Evolutionary conservation across 352 stramenopile species (phyloP), one percentile per base, ranked within the genome.

Genomic region (Globisporangium emineosum): DNA sequence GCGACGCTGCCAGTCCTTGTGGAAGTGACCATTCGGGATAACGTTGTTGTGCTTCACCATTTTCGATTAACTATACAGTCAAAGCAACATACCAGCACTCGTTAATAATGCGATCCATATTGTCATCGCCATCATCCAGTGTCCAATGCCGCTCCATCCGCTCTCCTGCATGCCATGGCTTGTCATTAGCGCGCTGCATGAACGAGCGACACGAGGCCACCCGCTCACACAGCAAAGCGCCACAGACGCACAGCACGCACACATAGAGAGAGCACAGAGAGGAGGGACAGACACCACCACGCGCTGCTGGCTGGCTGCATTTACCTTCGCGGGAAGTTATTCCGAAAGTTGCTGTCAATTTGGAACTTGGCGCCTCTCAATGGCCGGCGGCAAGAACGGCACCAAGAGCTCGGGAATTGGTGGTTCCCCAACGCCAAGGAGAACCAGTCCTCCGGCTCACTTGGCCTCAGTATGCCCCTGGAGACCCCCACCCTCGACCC

Each of bases 31-130:
- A 85, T 99, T 99, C 62, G 97, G 97, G 83, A 99, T 96, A 76
- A 99, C 91, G 86, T 99, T 99, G 87, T 99, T 99, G 88, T 99
- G 97, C 91, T 99, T 99, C 70, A 99, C 96, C 97, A 94, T 94
- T 72, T 91, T 94, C 87, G 69, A 78, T 79, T 76, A 89, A 81
- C 72, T 83, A 57, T 2, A 66, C 59, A 40, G 47, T 5, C 61
- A 2, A 62, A 68, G 52, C 47, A 57, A 17, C 15, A 49, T 32
- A 19, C 8, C 7, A 25, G 30, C 12, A 60, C 17, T 47, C 35
- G 59, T 65, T 37, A 65, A 65, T 51, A 45, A 54, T 23, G 23
- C 45, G 8, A 29, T 45, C 58, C 23, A 13, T 30, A 13, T 45
- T 17, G 23, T 45, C 35, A 57, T 21, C 29, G 27, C 6, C 19